A percentile compares a stretch with the other conserved stretches of the same genome.
phyloP scores from a whole-genome alignment of 441 rosid genomes.

The Populus tomentosa region DNA sequence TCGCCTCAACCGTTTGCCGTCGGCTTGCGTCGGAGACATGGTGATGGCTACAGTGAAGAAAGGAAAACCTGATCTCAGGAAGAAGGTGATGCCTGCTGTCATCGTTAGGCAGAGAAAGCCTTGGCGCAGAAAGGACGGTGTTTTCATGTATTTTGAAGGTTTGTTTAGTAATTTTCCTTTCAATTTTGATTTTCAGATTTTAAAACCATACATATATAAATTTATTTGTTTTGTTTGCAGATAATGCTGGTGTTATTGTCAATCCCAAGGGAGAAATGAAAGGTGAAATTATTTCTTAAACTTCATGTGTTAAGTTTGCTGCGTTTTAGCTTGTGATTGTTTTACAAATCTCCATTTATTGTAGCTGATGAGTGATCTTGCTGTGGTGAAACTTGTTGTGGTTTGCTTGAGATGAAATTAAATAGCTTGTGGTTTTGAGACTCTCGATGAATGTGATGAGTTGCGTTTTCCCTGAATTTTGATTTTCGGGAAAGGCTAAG shows the following conservation, averaged over 20 bases:
- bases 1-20: neutral
- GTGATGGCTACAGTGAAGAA: conserved; percentile 82
- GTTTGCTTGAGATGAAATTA: neutral
- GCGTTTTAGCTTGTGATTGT: neutral
- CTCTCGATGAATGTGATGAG: neutral
- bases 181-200: neutral
- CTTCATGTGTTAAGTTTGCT: neutral
- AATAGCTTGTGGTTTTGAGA: neutral
- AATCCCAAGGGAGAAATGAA: conserved; percentile 79
- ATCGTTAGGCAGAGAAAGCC: conserved; percentile 76
- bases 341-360: neutral
- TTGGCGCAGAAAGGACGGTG: conserved; percentile 89
- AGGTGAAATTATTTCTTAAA: conserved; percentile 29
- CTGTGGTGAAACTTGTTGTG: neutral
- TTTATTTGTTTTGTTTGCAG: conserved; percentile 26
- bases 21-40: conserved; percentile 78
- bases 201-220: neutral
- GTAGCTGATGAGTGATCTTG: neutral
- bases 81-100: conserved; percentile 78
- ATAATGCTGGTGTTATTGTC: conserved; percentile 72
- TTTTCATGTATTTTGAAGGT: conserved; percentile 89
- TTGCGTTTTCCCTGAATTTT: neutral
- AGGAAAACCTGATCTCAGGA: conserved; percentile 71
- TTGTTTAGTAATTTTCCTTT: neutral
- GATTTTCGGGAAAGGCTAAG: too few relatives aligned